Conservation (phyloP, 1,284 basidiomycete species). For the Tilletia walkeri region DNA sequence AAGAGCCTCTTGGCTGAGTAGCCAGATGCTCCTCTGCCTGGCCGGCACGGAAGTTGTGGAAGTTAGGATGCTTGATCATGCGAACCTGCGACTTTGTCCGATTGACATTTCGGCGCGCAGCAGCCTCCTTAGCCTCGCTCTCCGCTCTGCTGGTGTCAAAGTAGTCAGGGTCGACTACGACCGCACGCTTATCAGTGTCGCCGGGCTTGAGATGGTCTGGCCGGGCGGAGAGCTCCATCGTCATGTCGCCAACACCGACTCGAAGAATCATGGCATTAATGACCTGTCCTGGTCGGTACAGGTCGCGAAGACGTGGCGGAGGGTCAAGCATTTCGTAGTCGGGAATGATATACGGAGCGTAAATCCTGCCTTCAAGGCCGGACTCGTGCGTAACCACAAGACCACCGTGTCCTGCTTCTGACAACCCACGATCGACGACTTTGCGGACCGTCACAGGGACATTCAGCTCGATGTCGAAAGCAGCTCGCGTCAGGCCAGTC, state of each 20-base stretch:
- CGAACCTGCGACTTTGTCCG: constrained; percentile 66
- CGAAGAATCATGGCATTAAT: constrained; percentile 77
- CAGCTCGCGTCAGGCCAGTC: constrained; percentile 82
- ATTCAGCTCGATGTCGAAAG: constrained; percentile 75
- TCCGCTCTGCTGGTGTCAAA: constrained; percentile 71
- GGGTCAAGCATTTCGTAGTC: constrained; percentile 4
- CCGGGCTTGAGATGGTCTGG: constrained; percentile 69
- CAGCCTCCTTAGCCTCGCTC: constrained; percentile 69
- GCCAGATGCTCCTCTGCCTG: constrained; percentile 89
- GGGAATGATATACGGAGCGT: constrained; percentile 42
- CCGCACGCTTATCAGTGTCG: constrained; percentile 67
- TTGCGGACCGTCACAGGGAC: constrained; percentile 74
- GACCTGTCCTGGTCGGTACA: constrained; percentile 65
- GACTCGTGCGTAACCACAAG: constrained; percentile 79
- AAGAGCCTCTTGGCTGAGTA: constrained; percentile 72
- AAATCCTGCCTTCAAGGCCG: constrained; percentile 64
- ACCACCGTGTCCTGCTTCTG: background rate
- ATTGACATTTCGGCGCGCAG: constrained; percentile 78
- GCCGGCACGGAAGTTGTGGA: constrained; percentile 88
- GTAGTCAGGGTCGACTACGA: constrained; percentile 64
- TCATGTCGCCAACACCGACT: constrained; percentile 67
- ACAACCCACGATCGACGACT: constrained; percentile 57
- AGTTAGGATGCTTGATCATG: constrained; percentile 96
- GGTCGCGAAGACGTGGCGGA: constrained; percentile 32
- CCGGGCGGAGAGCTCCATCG: constrained; percentile 75